Evolutionary conservation across 2,329 filamentous ascomycete genomes (phyloP).

Genomic region (Cadophora sp.): DNA sequence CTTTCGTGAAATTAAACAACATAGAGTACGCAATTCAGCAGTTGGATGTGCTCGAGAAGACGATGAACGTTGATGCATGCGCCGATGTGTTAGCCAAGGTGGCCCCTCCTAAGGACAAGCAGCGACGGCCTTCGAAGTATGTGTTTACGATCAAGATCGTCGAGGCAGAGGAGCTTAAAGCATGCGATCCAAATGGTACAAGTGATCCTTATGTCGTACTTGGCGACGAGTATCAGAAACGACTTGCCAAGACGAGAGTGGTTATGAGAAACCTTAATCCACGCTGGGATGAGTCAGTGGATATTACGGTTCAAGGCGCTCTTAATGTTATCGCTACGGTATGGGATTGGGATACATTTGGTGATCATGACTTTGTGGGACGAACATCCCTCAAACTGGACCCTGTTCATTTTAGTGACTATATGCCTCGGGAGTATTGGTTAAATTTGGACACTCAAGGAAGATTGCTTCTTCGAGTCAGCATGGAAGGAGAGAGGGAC

Average conservation of each 20-base stretch:
- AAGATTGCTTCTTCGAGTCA: constrained; percentile 85
- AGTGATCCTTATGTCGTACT: constrained; percentile 98
- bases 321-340: constrained; percentile 96
- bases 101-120: constrained; percentile 70
- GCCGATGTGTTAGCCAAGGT: constrained; percentile 80
- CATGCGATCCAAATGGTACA: constrained; percentile 92
- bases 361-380: constrained; percentile 96
- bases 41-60: constrained; percentile 86
- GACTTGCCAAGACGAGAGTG: constrained; percentile 91
- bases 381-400: constrained; percentile 98
- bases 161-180: constrained; percentile 95
- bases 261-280: constrained; percentile 91
- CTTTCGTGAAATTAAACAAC: constrained; percentile 97
- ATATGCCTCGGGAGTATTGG: constrained; percentile 96
- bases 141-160: constrained; percentile 99
- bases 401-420: constrained; percentile 95
- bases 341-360: constrained; percentile 98
- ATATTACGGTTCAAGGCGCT: constrained; percentile 90
- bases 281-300: constrained; percentile 95
- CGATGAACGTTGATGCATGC: constrained; percentile 90
- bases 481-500: constrained; percentile 98
- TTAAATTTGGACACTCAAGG: constrained; percentile 96
- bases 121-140: constrained; percentile 80
- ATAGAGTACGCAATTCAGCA: constrained; percentile 94
- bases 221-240: constrained; percentile 96